Evolutionary conservation across 208 protist genomes (phyloP).

Genomic region (Angomonas deanei): DNA sequence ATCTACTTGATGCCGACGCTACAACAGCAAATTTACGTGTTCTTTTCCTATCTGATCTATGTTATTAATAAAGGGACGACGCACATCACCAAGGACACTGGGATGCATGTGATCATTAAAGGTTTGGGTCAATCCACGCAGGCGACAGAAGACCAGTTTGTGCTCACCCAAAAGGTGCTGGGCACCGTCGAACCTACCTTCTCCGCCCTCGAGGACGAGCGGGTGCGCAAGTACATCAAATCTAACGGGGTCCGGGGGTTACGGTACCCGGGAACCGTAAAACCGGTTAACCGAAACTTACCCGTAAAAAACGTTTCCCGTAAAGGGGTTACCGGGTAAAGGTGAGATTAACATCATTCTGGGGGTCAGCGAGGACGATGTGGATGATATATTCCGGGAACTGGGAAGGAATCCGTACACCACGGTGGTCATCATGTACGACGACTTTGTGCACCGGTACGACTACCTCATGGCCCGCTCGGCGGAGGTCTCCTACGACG

Average conservation of each 20-base stretch:
- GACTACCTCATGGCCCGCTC: constrained; percentile 13
- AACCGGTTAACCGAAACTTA: too few relatives aligned
- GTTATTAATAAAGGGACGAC: background rate
- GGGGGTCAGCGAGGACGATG: constrained; percentile 11
- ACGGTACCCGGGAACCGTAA: too few relatives aligned
- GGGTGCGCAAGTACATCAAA: too few relatives aligned
- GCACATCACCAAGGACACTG: background rate
- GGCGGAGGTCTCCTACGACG: background rate
- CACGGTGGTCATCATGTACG: constrained; percentile 22
- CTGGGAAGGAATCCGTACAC: constrained; percentile 3
- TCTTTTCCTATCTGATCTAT: constrained; percentile 14
- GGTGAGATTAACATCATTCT: constrained; percentile 14
- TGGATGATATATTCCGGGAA: background rate
- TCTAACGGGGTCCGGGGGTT: too few relatives aligned
- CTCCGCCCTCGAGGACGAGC: background rate
- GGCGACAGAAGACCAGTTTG: background rate
- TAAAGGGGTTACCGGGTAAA: background rate
- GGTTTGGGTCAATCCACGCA: background rate
- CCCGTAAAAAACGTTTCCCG: too few relatives aligned
- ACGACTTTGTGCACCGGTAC: constrained; percentile 33
- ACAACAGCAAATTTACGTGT: constrained; percentile 47
- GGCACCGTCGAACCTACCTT: background rate
- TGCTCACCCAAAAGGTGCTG: background rate
- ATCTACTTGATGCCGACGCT: constrained; percentile 32
- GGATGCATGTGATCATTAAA: constrained; percentile 7